Evolutionary conservation across 1,284 basidiomycete genomes (phyloP), one percentile per base, ranked within the genome.

Genomic region (Pseudozyma hubeiensis): DNA sequence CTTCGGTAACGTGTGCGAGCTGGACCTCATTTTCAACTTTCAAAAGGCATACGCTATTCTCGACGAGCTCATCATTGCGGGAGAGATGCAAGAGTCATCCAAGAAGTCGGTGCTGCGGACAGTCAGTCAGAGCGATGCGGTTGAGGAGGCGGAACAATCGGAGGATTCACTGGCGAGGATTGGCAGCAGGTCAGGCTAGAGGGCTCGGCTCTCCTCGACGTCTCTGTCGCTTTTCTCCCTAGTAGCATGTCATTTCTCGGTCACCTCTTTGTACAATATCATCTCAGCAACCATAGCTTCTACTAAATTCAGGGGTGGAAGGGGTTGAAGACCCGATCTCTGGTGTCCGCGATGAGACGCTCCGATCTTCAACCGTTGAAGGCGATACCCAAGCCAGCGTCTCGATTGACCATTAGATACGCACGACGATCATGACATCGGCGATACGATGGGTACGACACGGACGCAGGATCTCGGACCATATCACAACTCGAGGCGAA

Each of bases 41-140:
- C 82, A 84, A 56, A 84, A 84, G 55, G 82, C 82, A 7, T 84
- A 84, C 52, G 66, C 79, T 4, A 80, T 83, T 34, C 87, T 99
- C 59, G 97, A 99, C 85, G 97, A 99, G 85, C 88, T 99, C 54
- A 95, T 99, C 85, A 97, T 99, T 69, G 92, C 94, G 5, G 97
- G 97, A 46, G 97, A 99, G 85, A 88, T 99, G 78, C 96, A 99
- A 86, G 97, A 99, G 84, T 95, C 95, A 1, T 95, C 93, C 33
- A 99, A 99, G 89, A 99, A 99, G 86, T 93, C 93, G 5, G 96
- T 99, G 7, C 87, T 99, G 53, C 88, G 93, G 65, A 91, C 92
- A 57, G 92, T 93, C 71, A 78, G 91, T 47, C 83, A 85, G 59
- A 81, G 75, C 64, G 81, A 83, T 49, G 72, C 76, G 6, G 79